Base-by-base conservation (phyloP, 768 basidiomycete species). In the Termitomyces sp. region DNA sequence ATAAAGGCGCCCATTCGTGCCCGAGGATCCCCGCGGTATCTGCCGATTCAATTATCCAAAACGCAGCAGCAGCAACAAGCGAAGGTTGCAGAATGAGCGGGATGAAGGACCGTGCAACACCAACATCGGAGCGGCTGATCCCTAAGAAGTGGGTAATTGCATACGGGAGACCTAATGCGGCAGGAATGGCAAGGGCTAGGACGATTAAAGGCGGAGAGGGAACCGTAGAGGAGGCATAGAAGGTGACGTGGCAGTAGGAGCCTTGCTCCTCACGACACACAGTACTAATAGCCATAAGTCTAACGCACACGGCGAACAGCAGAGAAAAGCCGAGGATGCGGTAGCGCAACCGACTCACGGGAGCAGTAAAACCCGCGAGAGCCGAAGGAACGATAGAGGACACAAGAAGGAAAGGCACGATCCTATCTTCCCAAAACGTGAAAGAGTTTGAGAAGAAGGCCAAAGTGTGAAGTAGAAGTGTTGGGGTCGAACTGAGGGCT, bases 181-280 rank as follows among this genome's bases (percentile, higher is more conserved):
- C 68, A 1, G 83, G 83, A 7, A 88, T 65, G 16, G 83, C 77
- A n/a, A 86, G 69, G 20, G 82, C 58, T 24, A 94, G 72, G 7
- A 88, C 80, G 31, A 77, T 73, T 1, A 73, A 49, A 0, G 92
- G 88, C 0, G 92, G 84, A 2, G 85, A 75, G 7, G 90, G 84
- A 0, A 85, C 72, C 9, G 86, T 80, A 0, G 86, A 82, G 0
- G 90, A 88, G 0, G 85, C 76, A 68, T 90, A 97, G 75, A 95
- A 98, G 0, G 96, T 95, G 54, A 94, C 88, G 60, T 81, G 77
- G 67, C 97, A 99, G 69, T 84, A 89, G 0, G 92, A 87, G 41
- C 91, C 86, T 70, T 98, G 96, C 67, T 98, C 96, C 69, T 99
- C 96, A 60, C 97, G 78, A 67, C 96, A 98, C 9, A 94, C 83